phyloP scores from a whole-genome alignment of 2,329 filamentous ascomycete genomes.

The Trichophyton verrucosum region DNA sequence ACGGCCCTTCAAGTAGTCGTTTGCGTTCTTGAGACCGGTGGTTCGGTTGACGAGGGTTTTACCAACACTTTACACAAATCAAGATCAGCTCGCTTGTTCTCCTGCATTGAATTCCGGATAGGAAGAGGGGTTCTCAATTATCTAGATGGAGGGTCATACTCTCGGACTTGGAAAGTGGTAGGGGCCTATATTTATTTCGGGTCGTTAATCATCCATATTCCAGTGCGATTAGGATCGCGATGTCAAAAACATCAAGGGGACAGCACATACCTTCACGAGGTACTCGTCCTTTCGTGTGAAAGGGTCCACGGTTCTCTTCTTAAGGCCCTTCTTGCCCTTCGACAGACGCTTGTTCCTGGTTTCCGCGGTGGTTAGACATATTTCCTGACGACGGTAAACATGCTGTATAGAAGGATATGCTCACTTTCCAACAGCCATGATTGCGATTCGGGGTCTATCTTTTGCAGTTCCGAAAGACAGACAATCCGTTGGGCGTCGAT shows the following conservation, averaged over 20 bases:
- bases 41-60: conserved; percentile 99
- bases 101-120: not conserved
- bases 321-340: conserved; percentile 99
- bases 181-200: conserved; percentile 51
- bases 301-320: conserved; percentile 97
- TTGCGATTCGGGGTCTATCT: conserved; percentile 45
- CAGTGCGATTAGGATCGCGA: not conserved
- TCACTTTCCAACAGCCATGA: conserved; percentile 74
- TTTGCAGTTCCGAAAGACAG: conserved; percentile 29
- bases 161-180: conserved; percentile 87
- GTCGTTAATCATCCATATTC: not conserved
- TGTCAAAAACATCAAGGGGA: not conserved
- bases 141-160: conserved; percentile 51
- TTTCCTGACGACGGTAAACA: conserved; percentile 6
- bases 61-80: conserved; percentile 59
- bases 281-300: conserved; percentile 99
- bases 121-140: not conserved
- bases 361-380: conserved; percentile 3
- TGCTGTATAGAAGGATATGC: conserved; percentile 20
- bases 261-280: conserved; percentile 66
- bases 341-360: conserved; percentile 98
- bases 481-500: conserved; percentile 28
- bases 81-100: conserved; percentile 10
- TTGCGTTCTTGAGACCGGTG: conserved; percentile 99
- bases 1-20: conserved; percentile 96